Evolutionary conservation across 768 basidiomycete species (phyloP), one percentile per base, ranked within the genome.

Genomic region (Boletellus emodensis): DNA sequence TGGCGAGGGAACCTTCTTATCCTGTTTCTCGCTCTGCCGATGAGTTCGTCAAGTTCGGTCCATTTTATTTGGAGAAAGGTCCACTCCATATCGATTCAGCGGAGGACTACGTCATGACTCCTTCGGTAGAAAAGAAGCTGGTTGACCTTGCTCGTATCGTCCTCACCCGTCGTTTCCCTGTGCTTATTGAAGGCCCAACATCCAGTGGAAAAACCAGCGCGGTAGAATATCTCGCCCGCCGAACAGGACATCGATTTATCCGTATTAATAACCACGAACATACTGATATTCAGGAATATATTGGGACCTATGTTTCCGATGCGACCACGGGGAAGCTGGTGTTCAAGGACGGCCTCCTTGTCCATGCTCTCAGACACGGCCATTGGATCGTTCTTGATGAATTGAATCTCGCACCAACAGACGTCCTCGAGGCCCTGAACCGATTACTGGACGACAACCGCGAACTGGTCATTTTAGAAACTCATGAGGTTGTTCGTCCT

Each of bases 181-280:
- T 99, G 14, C 77, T 99, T 10, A 95, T 99, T 49, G 95, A 99
- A 72, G 96, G 96, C 2, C 96, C 95, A 0, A 99, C 96, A 0
- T 98, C 96, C 1, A 89, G 87, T 49, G 96, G 96, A 35, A 99
- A 99, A 75, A 99, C 96, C 3, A 94, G 91, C 59, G 90, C 95
- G 1, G 84, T 99, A 40, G 94, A 97, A 70, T 98, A 94, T 67
- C 80, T 99, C 26, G 95, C 96, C 6, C 82, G 82, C 53, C 79
- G 88, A 48, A 96, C 94, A 0, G 95, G 96, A 0, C 96, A 99
- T 72, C 83, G 80, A 33, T 98, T 97, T 68, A 84, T 99, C 28
- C 90, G 96, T 36, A 97, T 99, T 77, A 99, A 99, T 73, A 99
- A 99, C 61, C 96, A 99, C 71, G 96, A 99, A 56, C 96, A 98